Conservation (phyloP, 257 asterid genomes). For the Plantago ovata region DNA sequence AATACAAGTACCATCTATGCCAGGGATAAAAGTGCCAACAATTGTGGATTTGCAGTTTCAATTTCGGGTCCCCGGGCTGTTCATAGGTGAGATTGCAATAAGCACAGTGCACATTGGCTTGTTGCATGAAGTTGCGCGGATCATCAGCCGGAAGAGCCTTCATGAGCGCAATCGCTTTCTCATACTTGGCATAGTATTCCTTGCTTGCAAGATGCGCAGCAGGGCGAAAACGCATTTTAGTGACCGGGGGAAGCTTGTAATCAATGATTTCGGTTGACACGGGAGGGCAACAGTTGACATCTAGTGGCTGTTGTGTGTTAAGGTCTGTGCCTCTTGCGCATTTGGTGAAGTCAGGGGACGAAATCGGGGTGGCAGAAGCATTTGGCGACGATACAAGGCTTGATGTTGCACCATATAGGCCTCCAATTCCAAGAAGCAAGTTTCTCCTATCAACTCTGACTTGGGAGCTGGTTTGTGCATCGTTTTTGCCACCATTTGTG, state of each 20-base stretch:
- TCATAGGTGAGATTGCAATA: slow-evolving; percentile 41
- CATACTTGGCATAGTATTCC: slow-evolving; percentile 34
- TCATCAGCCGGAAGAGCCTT: slow-evolving; percentile 36
- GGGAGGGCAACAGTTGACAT: slow-evolving; percentile 38
- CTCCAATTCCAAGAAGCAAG: slow-evolving; percentile 32
- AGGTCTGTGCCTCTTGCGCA: slow-evolving; percentile 31
- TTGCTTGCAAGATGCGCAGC: slow-evolving; percentile 33
- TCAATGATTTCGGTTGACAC: slow-evolving; percentile 9
- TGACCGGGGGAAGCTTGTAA: slow-evolving; percentile 28
- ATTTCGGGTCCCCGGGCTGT: slow-evolving; percentile 23
- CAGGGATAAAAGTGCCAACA: slow-evolving; percentile 42
- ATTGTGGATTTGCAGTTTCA: slow-evolving; percentile 38
- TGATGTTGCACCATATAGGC: slow-evolving; percentile 25
- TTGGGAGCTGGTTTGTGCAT: slow-evolving; percentile 4
- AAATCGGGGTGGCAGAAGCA: slow-evolving; percentile 26
- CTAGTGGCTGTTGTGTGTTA: slow-evolving; percentile 33
- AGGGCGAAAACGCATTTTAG: slow-evolving; percentile 27
- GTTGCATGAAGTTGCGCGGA: slow-evolving; percentile 40
- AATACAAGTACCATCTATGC: slow-evolving; percentile 48
- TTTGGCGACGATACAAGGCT: slow-evolving; percentile 3
- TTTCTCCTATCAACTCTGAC: slow-evolving; percentile 32
- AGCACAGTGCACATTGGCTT: slow-evolving; percentile 49
- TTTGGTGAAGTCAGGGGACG: slow-evolving; percentile 36
- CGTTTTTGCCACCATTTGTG: slow-evolving; percentile 4
- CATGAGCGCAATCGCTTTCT: slow-evolving; percentile 33